Conservation (phyloP, 495 filamentous ascomycete genomes). For the Daldinia grandis region DNA sequence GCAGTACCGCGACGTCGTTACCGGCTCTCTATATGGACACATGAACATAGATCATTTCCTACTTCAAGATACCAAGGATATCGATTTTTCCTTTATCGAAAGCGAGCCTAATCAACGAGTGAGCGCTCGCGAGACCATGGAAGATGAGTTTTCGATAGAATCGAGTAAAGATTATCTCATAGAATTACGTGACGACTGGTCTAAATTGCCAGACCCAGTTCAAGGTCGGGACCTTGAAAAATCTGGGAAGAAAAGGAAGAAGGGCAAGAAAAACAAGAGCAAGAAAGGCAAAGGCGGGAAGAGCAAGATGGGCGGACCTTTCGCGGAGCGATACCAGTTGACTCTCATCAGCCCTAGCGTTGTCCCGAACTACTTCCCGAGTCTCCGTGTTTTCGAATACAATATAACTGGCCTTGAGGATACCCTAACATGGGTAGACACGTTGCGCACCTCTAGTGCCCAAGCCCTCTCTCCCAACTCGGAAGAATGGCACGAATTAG, state of each 20-base stretch:
- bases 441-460: conserved; percentile 8
- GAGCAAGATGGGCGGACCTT: conserved; percentile 74
- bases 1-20: conserved; percentile 90
- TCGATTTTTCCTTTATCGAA: conserved; percentile 64
- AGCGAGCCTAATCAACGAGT: conserved; percentile 50
- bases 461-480: not conserved
- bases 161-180: conserved; percentile 80
- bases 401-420: conserved; percentile 84
- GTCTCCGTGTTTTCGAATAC: conserved; percentile 87
- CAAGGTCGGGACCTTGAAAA: conserved; percentile 45
- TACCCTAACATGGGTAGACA: conserved; percentile 55
- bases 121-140: conserved; percentile 47
- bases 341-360: conserved; percentile 83
- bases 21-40: conserved; percentile 83
- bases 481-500: conserved; percentile 32
- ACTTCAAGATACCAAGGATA: conserved; percentile 82
- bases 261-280: not conserved
- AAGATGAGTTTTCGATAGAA: conserved; percentile 66
- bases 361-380: conserved; percentile 93
- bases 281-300: conserved; percentile 55
- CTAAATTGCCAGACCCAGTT: conserved; percentile 71
- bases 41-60: conserved; percentile 99
- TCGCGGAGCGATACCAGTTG: conserved; percentile 84
- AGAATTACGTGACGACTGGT: conserved; percentile 80
- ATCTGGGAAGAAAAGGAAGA: conserved; percentile 47